Conservation (phyloP, 345 rosid genomes). For the Salix dunnii region DNA sequence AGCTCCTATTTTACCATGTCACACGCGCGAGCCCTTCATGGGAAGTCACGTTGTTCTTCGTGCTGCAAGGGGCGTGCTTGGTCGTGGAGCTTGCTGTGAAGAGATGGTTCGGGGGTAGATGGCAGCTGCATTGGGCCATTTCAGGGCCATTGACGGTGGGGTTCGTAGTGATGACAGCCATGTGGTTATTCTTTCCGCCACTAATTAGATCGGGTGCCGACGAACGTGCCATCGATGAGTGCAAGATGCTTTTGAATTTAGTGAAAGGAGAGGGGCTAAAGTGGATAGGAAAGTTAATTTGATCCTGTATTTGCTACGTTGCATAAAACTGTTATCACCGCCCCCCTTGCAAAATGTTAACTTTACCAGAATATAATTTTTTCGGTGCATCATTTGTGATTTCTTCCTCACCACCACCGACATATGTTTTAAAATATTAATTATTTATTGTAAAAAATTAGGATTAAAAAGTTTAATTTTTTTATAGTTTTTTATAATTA, state of each 20-base stretch:
- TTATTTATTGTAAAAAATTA: too few relatives aligned
- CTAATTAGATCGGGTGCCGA: slow-evolving; percentile 17
- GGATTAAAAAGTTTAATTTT: too few relatives aligned
- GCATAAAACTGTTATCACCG: too few relatives aligned
- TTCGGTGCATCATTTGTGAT: too few relatives aligned
- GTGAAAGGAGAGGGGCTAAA: background rate
- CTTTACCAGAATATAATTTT: too few relatives aligned
- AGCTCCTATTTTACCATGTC: slow-evolving; percentile 21
- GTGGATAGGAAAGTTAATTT: too few relatives aligned
- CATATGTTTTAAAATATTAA: too few relatives aligned
- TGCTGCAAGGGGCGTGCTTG: slow-evolving; percentile 35
- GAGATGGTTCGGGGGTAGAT: slow-evolving; percentile 8
- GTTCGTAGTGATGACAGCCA: slow-evolving; percentile 29
- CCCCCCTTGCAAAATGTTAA: too few relatives aligned
- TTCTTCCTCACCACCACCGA: too few relatives aligned
- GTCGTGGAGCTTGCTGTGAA: slow-evolving; percentile 29
- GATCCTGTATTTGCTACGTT: too few relatives aligned
- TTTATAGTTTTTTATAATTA: too few relatives aligned
- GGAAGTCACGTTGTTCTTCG: slow-evolving; percentile 36
- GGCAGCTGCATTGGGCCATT: slow-evolving; percentile 18
- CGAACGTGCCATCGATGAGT: slow-evolving; percentile 18
- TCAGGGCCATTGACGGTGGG: slow-evolving; percentile 31
- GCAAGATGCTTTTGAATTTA: slow-evolving; percentile 4
- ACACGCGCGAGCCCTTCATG: slow-evolving; percentile 31
- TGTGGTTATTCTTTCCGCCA: slow-evolving; percentile 45